These are phyloP conservation scores for Colletotrichum sp. DNA, from an alignment of 2,329 filamentous ascomycete species.

Conservation along the genomic window DNA sequence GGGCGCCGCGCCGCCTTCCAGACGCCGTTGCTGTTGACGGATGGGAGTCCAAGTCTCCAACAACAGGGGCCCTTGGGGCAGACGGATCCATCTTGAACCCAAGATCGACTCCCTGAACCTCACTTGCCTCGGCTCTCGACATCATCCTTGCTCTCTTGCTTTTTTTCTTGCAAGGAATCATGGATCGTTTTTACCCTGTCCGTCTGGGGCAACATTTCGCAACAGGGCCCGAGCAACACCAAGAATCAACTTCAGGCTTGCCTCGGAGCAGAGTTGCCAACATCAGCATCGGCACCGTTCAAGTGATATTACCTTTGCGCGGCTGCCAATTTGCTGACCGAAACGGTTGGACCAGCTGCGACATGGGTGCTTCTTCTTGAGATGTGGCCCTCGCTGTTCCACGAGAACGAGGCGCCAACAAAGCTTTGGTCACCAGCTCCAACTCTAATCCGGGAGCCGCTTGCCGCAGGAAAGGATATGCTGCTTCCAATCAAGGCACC, in stretches of 20 bases:
- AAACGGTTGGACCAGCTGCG: constrained; percentile 14
- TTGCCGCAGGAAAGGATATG: neutral
- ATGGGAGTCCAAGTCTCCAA: neutral
- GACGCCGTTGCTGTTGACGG: neutral
- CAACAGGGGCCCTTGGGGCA: neutral
- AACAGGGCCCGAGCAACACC: neutral
- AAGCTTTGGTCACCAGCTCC: constrained; percentile 19
- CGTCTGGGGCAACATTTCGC: neutral
- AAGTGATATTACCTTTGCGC: neutral
- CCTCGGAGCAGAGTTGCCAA: neutral
- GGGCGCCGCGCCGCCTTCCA: neutral
- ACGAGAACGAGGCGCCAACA: neutral
- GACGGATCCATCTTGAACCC: neutral
- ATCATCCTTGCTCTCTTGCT: neutral
- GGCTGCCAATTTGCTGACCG: neutral
- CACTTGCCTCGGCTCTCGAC: constrained; percentile 15
- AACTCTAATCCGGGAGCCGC: constrained; percentile 11
- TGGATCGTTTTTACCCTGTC: neutral
- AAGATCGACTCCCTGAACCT: neutral
- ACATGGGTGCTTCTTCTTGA: constrained; percentile 1
- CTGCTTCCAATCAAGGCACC: neutral
- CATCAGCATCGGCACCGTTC: neutral
- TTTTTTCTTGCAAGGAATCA: neutral
- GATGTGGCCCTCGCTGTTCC: neutral
- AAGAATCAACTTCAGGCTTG: neutral